Conservation (phyloP, 2,329 filamentous ascomycete genomes). For the Paecilomyces dactylethromorphus region DNA sequence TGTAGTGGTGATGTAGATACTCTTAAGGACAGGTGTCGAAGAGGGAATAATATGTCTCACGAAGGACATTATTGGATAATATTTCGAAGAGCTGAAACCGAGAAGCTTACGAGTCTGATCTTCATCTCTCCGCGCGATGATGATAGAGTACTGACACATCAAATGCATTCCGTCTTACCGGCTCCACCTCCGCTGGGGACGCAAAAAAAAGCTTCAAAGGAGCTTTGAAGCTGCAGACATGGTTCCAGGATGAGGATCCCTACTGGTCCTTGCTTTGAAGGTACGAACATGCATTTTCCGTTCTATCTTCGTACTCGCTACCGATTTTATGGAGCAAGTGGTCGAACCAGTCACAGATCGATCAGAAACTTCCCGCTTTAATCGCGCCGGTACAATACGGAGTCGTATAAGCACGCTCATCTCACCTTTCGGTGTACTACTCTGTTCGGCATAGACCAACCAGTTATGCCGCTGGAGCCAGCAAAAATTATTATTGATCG, state of each 20-base stretch:
- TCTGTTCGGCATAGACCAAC: neutral
- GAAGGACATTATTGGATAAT: neutral
- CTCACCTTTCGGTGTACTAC: neutral
- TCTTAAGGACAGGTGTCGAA: neutral
- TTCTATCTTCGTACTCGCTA: neutral
- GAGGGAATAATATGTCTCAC: neutral
- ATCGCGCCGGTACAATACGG: neutral
- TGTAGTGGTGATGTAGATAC: neutral
- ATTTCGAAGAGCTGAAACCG: neutral
- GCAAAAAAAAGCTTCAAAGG: neutral
- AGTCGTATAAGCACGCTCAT: neutral
- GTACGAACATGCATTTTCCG: neutral
- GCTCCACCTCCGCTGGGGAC: neutral
- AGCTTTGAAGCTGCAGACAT: neutral
- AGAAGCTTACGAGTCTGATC: neutral
- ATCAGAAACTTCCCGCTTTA: neutral
- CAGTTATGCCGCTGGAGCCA: neutral
- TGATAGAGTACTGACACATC: neutral
- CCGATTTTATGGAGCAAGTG: neutral
- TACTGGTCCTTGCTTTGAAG: neutral
- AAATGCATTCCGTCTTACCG: neutral
- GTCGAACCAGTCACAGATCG: neutral
- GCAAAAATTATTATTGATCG: neutral
- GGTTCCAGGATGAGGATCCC: neutral
- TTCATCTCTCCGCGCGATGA: neutral